Conservation (phyloP, 305 asterid species). For the Stenogyne calaminthoides region DNA sequence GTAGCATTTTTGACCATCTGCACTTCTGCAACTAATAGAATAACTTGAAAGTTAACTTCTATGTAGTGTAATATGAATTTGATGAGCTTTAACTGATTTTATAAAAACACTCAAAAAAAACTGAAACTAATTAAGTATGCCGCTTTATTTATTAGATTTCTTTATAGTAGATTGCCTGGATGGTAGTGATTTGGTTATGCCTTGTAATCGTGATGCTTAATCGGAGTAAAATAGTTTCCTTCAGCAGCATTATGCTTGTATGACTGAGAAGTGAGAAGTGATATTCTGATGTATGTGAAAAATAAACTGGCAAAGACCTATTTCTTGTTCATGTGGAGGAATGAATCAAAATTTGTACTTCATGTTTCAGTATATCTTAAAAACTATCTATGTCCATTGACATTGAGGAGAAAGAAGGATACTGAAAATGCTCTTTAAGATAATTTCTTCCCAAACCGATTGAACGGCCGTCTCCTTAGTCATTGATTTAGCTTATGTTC, state of each 20-base stretch:
- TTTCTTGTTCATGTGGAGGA: too few species aligned
- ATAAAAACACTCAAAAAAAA: slow-evolving; percentile 1
- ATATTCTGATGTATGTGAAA: slow-evolving; percentile 6
- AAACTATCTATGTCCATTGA: neutral
- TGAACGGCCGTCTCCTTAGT: slow-evolving; percentile 8
- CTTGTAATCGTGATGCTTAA: neutral
- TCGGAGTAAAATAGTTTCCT: slow-evolving; percentile 1
- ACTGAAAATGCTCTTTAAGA: neutral
- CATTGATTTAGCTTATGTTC: slow-evolving; percentile 7
- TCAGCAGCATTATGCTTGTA: slow-evolving; percentile 4
- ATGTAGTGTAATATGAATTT: slow-evolving; percentile 11
- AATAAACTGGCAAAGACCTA: neutral
- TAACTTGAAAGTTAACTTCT: slow-evolving; percentile 22
- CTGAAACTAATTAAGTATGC: slow-evolving; percentile 12
- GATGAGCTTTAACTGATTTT: slow-evolving; percentile 15
- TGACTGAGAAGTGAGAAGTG: slow-evolving; percentile 22
- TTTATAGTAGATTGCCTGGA: neutral
- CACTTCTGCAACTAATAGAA: slow-evolving; percentile 23
- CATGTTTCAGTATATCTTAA: neutral
- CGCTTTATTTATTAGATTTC: slow-evolving; percentile 7
- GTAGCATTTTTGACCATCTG: neutral
- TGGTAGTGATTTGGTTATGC: neutral
- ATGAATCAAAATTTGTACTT: neutral
- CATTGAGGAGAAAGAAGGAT: neutral
- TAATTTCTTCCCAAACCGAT: neutral